These are phyloP conservation scores for Auriscalpium vulgare DNA, from an alignment of 768 basidiomycete genomes.

Conservation along the genomic window DNA sequence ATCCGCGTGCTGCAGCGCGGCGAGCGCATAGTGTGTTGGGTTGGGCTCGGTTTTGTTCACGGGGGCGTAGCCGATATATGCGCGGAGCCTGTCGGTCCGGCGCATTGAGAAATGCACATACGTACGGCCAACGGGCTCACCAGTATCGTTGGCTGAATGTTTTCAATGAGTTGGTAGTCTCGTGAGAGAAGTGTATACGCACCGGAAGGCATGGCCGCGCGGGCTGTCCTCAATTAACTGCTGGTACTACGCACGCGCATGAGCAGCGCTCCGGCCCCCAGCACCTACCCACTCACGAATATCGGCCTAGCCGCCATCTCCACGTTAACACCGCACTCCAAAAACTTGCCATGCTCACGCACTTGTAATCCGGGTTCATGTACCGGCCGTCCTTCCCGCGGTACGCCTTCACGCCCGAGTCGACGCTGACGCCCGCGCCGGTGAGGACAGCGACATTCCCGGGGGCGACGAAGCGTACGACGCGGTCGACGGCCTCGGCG, in stretches of 20 bases:
- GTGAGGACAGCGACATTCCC: conserved; percentile 76
- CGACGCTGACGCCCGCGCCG: conserved; percentile 92
- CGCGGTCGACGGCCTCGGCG: conserved; percentile 48
- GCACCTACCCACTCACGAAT: conserved; percentile 7
- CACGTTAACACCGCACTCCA: too few species aligned
- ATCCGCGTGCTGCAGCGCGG: conserved; percentile 68
- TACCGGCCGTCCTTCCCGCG: conserved; percentile 79
- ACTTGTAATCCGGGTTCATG: conserved; percentile 89
- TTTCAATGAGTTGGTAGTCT: neutral
- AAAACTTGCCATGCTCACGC: conserved; percentile 17
- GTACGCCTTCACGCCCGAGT: conserved; percentile 94
- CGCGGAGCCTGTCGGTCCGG: conserved; percentile 41
- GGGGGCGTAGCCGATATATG: conserved; percentile 80
- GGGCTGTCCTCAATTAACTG: conserved; percentile 68
- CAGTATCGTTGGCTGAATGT: conserved; percentile 70
- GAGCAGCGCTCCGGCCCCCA: conserved; percentile 3
- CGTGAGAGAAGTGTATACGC: conserved; percentile 13
- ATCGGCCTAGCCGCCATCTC: conserved; percentile 13
- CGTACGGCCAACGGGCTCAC: conserved; percentile 24
- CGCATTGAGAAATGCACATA: neutral
- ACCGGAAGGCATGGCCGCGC: conserved; percentile 69
- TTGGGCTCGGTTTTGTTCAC: conserved; percentile 82
- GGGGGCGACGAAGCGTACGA: conserved; percentile 54
- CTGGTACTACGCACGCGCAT: conserved; percentile 45
- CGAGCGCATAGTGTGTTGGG: conserved; percentile 81